These are phyloP conservation scores for Pseudocercospora pini-densiflorae DNA, from an alignment of 2,329 filamentous ascomycete species.

Conservation along the genomic window DNA sequence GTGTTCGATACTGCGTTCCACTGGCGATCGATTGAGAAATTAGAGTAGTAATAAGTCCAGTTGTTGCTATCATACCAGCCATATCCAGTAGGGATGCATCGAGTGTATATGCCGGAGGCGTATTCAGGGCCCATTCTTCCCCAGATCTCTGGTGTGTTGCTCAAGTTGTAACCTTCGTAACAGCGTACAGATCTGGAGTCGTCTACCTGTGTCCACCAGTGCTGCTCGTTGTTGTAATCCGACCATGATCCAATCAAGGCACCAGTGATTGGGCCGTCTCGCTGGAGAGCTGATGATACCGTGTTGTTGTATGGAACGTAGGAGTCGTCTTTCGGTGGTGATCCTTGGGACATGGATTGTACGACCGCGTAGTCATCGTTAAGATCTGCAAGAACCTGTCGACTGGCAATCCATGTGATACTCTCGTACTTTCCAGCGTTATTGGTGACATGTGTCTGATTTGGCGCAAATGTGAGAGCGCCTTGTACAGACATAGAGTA, in stretches of 20 bases:
- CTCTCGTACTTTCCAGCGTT: not conserved
- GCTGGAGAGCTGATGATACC: constrained; percentile 18
- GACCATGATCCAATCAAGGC: constrained; percentile 8
- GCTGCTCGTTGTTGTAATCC: constrained; percentile 4
- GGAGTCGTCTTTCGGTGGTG: constrained; percentile 2
- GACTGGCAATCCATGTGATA: constrained; percentile 29
- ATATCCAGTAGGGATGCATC: constrained; percentile 28
- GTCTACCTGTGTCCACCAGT: constrained; percentile 14
- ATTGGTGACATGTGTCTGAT: constrained; percentile 5
- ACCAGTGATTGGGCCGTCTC: constrained; percentile 23
- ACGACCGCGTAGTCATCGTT: constrained; percentile 18
- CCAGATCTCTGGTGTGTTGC: constrained; percentile 3
- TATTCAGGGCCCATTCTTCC: not conserved
- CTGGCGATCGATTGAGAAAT: constrained; percentile 21
- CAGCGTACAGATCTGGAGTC: constrained; percentile 13
- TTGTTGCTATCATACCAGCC: constrained; percentile 25
- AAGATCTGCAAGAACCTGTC: constrained; percentile 30
- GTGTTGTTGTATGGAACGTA: constrained; percentile 22
- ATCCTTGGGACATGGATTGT: not conserved
- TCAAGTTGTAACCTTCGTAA: constrained; percentile 18
- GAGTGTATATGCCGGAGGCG: constrained; percentile 21
- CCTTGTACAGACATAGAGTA: constrained; percentile 10
- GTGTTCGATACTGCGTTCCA: constrained; percentile 5
- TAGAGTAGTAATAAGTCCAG: constrained; percentile 13
- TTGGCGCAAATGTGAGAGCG: constrained; percentile 16